Evolutionary conservation across 371 early-diverging fungal species (phyloP).

Genomic region (Apophysomyces variabilis): DNA sequence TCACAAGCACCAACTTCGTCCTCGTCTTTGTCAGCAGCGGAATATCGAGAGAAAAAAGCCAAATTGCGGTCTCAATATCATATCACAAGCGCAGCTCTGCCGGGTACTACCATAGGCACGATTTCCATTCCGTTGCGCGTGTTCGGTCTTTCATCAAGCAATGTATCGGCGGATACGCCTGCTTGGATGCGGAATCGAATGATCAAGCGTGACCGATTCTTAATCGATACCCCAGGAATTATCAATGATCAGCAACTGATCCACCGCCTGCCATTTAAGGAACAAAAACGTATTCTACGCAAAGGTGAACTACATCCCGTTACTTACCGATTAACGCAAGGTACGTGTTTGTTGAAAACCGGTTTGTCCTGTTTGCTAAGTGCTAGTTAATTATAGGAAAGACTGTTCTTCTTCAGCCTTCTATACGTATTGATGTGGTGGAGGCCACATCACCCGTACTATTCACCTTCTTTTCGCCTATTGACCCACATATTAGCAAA

Average conservation of each 20-base stretch:
- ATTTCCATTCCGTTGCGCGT: constrained; percentile 62
- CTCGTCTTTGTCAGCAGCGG: constrained; percentile 15
- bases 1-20: constrained; percentile 33
- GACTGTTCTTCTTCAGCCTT: constrained; percentile 63
- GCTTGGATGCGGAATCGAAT: constrained; percentile 26
- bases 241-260: constrained; percentile 61
- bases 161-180: background rate
- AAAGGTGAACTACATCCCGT: constrained; percentile 53
- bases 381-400: constrained; percentile 30
- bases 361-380: background rate
- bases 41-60: constrained; percentile 27
- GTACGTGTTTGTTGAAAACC: constrained; percentile 11
- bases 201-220: constrained; percentile 52
- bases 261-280: constrained; percentile 49
- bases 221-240: constrained; percentile 73
- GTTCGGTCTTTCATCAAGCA: constrained; percentile 34
- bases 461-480: constrained; percentile 61
- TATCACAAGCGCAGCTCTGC: constrained; percentile 64
- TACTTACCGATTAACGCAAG: constrained; percentile 57
- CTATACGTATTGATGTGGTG: constrained; percentile 68
- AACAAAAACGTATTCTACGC: constrained; percentile 54
- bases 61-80: constrained; percentile 49
- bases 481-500: constrained; percentile 62
- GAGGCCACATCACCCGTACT: constrained; percentile 49
- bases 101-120: constrained; percentile 76